These are phyloP conservation scores for Xylariaceae sp. DNA, from an alignment of 2,329 filamentous ascomycete species.

Conservation along the genomic window DNA sequence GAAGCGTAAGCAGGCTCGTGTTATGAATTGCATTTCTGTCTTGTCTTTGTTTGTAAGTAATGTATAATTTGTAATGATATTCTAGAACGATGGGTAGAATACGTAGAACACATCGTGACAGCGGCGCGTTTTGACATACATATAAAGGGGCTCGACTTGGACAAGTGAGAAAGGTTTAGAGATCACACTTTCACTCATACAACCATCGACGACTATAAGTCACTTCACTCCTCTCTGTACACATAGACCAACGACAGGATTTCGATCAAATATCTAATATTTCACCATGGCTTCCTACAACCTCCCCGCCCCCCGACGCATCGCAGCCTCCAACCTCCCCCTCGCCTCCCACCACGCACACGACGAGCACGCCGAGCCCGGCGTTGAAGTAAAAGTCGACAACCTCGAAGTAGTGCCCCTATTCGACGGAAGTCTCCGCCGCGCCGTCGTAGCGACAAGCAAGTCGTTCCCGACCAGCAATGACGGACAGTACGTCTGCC, in stretches of 20 bases:
- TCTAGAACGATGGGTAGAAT: too few species aligned
- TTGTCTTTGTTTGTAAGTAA: too few species aligned
- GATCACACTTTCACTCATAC: too few species aligned
- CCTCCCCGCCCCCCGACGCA: constrained; percentile 22
- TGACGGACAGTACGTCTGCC: constrained; percentile 22
- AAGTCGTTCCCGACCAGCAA: constrained; percentile 25
- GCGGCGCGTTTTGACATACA: too few species aligned
- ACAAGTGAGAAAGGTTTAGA: too few species aligned
- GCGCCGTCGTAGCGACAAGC: constrained; percentile 24
- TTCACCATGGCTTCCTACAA: constrained; percentile 2
- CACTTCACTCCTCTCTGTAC: too few species aligned
- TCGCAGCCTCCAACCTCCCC: constrained; percentile 26
- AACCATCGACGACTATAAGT: too few species aligned
- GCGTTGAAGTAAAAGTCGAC: constrained; percentile 27
- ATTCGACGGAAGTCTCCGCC: constrained; percentile 17
- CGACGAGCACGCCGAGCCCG: constrained; percentile 23
- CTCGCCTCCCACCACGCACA: constrained; percentile 10
- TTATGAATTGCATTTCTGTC: not conserved
- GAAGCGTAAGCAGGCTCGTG: not conserved
- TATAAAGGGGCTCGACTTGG: too few species aligned
- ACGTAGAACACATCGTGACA: too few species aligned
- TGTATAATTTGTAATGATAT: too few species aligned
- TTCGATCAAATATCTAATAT: too few species aligned
- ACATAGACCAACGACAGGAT: too few species aligned
- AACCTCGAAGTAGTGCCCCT: constrained; percentile 20